Base-by-base conservation (phyloP, 2,329 filamentous ascomycete genomes). In the Rutstroemia sydowiana region DNA sequence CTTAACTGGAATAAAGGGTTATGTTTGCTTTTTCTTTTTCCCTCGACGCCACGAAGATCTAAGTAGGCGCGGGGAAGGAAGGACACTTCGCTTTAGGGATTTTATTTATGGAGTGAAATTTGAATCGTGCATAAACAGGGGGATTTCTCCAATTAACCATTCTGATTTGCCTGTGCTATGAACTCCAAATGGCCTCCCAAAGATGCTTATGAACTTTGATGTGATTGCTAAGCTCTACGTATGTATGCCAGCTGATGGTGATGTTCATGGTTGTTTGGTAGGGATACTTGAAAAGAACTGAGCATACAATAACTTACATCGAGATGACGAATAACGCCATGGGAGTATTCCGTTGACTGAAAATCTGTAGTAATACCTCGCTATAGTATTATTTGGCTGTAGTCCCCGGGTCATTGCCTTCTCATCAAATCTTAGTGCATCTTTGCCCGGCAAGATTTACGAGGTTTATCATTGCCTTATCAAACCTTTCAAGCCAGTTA, bases 311-410 rank as follows among this genome's bases (percentile, higher is more conserved):
- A 18, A 40, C 8, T 46, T 40, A n/a, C 23, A 26, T 46, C 34
- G 23, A 39, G 26, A 51, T 51, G 48, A 40, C 16, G 37, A 32
- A n/a, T 16, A 4, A 39, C 26, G 42, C 32, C 48, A 40, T 51
- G 48, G 48, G 32, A 14, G 46, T 45, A 31, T 30, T 13, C 48
- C 48, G 34, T 40, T 21, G 7, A 40, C 41, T 40, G 34, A 39
- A 20, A 10, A 39, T 11, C 23, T 40, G 26, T 4, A 11, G 14
- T 31, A 39, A 36, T 26, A 46, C 26, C 6, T 39, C 34, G 23
- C 42, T 18, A 32, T 26, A 18, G n/a, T 26, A 13, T 11, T 34
- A n/a, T n/a, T 42, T 14, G 21, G 23, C 20, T 5, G 39, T 4
- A 23, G 18, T 42, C 39, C 11, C 39, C 18, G 20, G 39, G 23